A percentile compares a stretch with the other conserved stretches of the same genome.
Evolutionary conservation across 2,329 filamentous ascomycete species (phyloP).

Genomic region (Penicillium nordicum): DNA sequence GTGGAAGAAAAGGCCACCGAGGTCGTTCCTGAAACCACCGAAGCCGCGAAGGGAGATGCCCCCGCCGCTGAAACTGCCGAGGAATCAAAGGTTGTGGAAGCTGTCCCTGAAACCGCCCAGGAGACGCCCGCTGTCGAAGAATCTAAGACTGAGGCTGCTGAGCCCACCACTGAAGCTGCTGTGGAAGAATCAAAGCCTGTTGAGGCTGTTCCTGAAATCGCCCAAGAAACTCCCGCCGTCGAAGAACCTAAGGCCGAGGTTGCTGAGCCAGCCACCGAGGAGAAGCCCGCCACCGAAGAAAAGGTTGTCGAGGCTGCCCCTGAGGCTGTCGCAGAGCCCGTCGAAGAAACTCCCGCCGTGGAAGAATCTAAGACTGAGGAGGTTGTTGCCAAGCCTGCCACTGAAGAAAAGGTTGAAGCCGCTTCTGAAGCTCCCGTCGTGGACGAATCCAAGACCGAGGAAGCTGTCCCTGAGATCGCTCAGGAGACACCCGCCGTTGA

Average conservation of each 20-base stretch:
- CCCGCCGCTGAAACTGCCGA: slow-evolving; percentile 7
- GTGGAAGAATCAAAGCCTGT: neutral
- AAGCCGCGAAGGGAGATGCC: slow-evolving; percentile 5
- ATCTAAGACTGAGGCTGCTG: neutral
- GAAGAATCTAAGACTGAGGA: neutral
- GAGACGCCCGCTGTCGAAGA: neutral
- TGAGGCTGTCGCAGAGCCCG: neutral
- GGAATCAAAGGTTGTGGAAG: neutral
- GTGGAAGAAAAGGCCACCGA: slow-evolving; percentile 1
- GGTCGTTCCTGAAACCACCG: neutral
- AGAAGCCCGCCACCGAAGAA: slow-evolving; percentile 10
- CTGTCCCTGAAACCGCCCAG: neutral
- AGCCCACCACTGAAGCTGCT: neutral
- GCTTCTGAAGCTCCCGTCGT: neutral
- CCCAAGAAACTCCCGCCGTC: neutral
- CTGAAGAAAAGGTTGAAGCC: slow-evolving; percentile 1
- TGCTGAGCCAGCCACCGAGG: neutral
- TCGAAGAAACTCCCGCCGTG: slow-evolving; percentile 1
- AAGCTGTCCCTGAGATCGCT: too few relatives aligned
- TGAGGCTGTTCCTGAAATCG: slow-evolving; percentile 3
- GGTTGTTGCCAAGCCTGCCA: neutral
- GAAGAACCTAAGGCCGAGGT: neutral
- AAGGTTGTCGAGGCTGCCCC: neutral
- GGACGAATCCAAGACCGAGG: too few relatives aligned
- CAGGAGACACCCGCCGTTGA: too few relatives aligned